Conservation (phyloP, 371 early-diverging fungal species). For the Batkoa obscura region DNA sequence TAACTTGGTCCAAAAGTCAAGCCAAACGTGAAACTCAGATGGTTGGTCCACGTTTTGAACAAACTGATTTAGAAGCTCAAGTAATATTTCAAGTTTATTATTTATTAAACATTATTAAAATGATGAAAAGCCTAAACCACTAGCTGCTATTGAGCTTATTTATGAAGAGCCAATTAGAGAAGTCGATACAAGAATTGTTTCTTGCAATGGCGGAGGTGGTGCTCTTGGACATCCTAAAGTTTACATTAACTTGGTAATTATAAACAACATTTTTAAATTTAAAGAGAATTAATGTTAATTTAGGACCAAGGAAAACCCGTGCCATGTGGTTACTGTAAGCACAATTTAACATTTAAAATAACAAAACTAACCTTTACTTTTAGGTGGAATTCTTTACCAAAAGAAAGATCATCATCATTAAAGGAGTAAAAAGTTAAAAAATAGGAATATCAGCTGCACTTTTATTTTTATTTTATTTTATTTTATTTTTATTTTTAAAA, state of each 20-base stretch:
- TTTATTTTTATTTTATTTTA: too few relatives aligned
- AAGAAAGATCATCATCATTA: conserved; percentile 35
- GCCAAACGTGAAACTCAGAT: conserved; percentile 44
- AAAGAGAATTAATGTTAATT: conserved; percentile 4
- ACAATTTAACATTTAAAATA: conserved; percentile 2
- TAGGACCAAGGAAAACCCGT: conserved; percentile 43
- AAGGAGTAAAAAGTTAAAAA: background rate
- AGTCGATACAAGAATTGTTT: conserved; percentile 49
- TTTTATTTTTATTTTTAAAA: too few relatives aligned
- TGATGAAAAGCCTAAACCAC: conserved; percentile 52
- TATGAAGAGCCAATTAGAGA: conserved; percentile 62
- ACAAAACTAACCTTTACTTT: conserved; percentile 8
- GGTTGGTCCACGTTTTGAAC: conserved; percentile 75
- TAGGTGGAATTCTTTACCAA: conserved; percentile 60
- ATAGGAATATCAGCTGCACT: too few relatives aligned
- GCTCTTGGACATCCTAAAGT: conserved; percentile 86
- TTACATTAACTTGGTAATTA: conserved; percentile 72
- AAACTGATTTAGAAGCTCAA: conserved; percentile 62
- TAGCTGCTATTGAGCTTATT: conserved; percentile 84
- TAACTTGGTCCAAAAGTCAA: conserved; percentile 62
- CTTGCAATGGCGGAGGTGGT: conserved; percentile 90
- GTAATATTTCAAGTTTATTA: conserved; percentile 17
- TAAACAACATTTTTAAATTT: conserved; percentile 2
- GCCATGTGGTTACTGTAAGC: conserved; percentile 63
- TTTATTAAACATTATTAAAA: background rate